These are phyloP conservation scores for Myriosclerotinia curreyana DNA, from an alignment of 2,329 filamentous ascomycete genomes.

Conservation along the genomic window DNA sequence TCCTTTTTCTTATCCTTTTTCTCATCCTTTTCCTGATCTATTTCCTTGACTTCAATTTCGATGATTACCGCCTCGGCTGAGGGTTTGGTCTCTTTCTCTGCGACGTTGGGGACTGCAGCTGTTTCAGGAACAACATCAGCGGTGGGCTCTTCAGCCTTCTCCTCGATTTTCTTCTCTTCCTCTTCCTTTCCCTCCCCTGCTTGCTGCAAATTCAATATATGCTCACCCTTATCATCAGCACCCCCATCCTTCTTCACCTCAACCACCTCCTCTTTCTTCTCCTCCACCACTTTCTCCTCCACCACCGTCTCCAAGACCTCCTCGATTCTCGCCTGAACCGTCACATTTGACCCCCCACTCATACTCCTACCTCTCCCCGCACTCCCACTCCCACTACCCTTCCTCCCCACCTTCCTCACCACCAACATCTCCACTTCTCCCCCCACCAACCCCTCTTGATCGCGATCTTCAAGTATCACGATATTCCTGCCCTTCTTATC, in stretches of 20 bases:
- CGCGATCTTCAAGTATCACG: constrained; percentile 1
- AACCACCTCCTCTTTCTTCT: constrained; percentile 14
- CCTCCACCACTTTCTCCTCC: constrained; percentile 15
- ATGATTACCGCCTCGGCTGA: neutral
- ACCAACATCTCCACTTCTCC: constrained; percentile 14
- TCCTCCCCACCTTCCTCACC: constrained; percentile 5
- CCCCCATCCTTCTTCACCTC: constrained; percentile 24
- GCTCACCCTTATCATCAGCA: constrained; percentile 9
- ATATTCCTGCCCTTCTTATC: constrained; percentile 14
- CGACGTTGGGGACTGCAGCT: neutral
- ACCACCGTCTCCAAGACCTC: constrained; percentile 9
- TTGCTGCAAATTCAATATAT: constrained; percentile 14
- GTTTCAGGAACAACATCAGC: constrained; percentile 1
- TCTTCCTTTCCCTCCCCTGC: constrained; percentile 4
- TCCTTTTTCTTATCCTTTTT: neutral
- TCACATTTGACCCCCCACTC: neutral
- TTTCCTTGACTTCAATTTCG: neutral
- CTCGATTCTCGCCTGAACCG: neutral
- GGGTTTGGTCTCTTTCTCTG: neutral
- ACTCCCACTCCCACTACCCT: neutral
- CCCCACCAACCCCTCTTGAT: constrained; percentile 14
- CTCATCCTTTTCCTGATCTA: constrained; percentile 7
- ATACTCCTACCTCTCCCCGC: neutral
- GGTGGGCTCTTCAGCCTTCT: constrained; percentile 18
- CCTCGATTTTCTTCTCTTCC: constrained; percentile 16